A percentile compares a stretch with the other conserved stretches of the same genome.
Conservation (phyloP, 306 rosid species). For the Cucumis cinereus region DNA sequence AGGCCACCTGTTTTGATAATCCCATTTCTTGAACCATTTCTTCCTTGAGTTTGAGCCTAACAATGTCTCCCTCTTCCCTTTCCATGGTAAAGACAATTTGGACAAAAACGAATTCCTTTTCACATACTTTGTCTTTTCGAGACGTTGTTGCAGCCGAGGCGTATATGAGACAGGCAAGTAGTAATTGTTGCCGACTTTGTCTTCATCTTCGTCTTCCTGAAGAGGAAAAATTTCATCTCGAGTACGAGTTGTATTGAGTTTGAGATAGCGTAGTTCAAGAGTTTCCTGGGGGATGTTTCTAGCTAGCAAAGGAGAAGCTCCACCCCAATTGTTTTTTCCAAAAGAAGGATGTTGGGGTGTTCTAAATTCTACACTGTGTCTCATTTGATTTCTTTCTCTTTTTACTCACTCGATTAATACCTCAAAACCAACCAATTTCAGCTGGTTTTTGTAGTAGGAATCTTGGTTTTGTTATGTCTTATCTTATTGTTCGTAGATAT, state of each 20-base stretch:
- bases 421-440: neutral
- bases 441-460: neutral
- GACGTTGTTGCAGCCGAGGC: neutral
- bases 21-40: slow-evolving; percentile 32
- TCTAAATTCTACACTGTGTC: slow-evolving; percentile 32
- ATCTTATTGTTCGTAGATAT: neutral
- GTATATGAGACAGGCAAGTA: neutral
- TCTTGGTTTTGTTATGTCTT: neutral
- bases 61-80: slow-evolving; percentile 11
- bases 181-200: neutral
- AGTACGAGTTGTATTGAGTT: slow-evolving; percentile 23
- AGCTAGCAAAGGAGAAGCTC: slow-evolving; percentile 71
- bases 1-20: slow-evolving; percentile 59
- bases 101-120: slow-evolving; percentile 11
- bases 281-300: slow-evolving; percentile 54
- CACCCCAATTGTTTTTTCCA: slow-evolving; percentile 67
- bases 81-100: slow-evolving; percentile 13
- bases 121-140: neutral
- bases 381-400: neutral
- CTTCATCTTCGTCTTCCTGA: neutral
- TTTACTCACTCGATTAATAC: neutral
- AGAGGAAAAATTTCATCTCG: slow-evolving; percentile 37
- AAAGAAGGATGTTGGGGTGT: slow-evolving; percentile 64
- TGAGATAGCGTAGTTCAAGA: slow-evolving; percentile 44
- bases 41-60: slow-evolving; percentile 25